Evolutionary conservation across 2,329 filamentous ascomycete species (phyloP), one percentile per base, ranked within the genome.

Genomic region (Penicillium griseofulvum): DNA sequence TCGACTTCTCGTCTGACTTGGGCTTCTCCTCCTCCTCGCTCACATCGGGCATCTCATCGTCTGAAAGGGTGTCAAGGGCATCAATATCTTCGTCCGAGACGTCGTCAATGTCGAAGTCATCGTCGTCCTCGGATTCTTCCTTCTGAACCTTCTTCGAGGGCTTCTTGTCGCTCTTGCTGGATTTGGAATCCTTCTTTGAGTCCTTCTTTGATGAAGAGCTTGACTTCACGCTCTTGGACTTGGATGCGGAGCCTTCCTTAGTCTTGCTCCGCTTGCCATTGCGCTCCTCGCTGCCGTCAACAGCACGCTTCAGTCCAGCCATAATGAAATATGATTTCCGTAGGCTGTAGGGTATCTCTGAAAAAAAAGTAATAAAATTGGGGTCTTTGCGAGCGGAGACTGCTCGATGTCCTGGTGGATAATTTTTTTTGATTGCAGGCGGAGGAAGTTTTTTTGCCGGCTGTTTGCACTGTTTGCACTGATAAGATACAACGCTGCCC

Each of bases 51-150:
- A 76, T 67, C 58, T 76, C 71, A 55, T 64, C 62, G 17, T 60
- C 66, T 49, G 63, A 54, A 34, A 43, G 36, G 19, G 59, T 58
- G 33, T 65, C 60, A 43, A 65, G 43, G 34, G 43, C 57, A 56
- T 65, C 62, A 38, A 65, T 68, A 57, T 64, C 67, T 58, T 74
- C 75, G 53, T 78, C 70, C 28, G 65, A 56, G 76, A 76, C 63
- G 83, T 71, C 82, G 47, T 82, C 82, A 8, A 82, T 82, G 56
- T 85, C 81, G 10, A 83, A 83, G 22, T 77, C 77, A 2, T 81
- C 82, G 52, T 76, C 73, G 19, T 72, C 74, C 24, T 72, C 72
- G 70, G 77, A 72, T 56, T 76, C 74, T 22, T 73, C 72, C 50
- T 73, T 64, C 55, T 67, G 56, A 5, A 57, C 64, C 57, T 74